Percentiles rank a stretch among this genome's conserved stretches.
Evolutionary conservation across 495 filamentous ascomycete species (phyloP).

Genomic region (Thermochaetoides thermophila): DNA sequence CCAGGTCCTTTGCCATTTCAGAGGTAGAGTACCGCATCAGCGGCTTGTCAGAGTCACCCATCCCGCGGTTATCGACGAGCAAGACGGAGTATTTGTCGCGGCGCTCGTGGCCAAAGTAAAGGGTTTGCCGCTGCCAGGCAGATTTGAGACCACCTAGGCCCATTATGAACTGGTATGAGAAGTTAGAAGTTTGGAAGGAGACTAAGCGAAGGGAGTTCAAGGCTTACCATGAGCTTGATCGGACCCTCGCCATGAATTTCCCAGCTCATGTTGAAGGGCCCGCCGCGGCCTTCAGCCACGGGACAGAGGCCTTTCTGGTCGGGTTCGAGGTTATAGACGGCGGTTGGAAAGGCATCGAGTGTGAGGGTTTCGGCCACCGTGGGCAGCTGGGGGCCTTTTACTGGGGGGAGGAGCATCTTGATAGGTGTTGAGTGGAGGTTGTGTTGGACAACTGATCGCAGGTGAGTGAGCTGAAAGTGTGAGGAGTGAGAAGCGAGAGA

Average conservation of each 20-base stretch:
- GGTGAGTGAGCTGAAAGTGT: no score
- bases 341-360: slow-evolving; percentile 32
- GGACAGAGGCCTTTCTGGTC: slow-evolving; percentile 39
- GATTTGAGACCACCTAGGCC: slow-evolving; percentile 47
- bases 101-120: slow-evolving; percentile 59
- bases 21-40: slow-evolving; percentile 51
- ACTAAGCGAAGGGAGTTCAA: slow-evolving; percentile 6
- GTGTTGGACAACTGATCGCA: no score
- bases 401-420: no score
- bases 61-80: slow-evolving; percentile 66
- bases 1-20: slow-evolving; percentile 59
- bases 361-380: slow-evolving; percentile 23
- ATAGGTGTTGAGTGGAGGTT: no score
- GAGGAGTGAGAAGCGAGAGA: no score
- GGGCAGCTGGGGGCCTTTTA: no score
- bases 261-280: slow-evolving; percentile 55
- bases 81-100: slow-evolving; percentile 51
- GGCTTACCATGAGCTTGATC: slow-evolving; percentile 55
- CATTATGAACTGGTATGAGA: slow-evolving; percentile 42
- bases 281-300: slow-evolving; percentile 50
- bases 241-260: slow-evolving; percentile 68
- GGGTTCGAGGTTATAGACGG: slow-evolving; percentile 49
- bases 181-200: slow-evolving; percentile 3
- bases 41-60: slow-evolving; percentile 65
- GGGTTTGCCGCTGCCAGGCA: slow-evolving; percentile 62